Conservation (phyloP, 495 filamentous ascomycete species). For the Ramalina peruviana region DNA sequence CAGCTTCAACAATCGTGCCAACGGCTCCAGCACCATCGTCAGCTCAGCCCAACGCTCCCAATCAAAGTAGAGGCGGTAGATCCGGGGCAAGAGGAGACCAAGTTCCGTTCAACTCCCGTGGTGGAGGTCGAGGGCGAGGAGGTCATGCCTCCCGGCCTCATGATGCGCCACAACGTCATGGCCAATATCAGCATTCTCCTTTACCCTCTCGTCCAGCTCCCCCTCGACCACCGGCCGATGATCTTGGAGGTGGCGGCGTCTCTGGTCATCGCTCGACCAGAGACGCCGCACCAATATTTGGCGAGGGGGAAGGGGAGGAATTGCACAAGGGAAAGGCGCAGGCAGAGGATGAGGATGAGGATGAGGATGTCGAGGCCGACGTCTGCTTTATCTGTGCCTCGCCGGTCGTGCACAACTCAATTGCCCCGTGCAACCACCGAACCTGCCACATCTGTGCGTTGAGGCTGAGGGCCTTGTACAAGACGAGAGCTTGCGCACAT, state of each 20-base stretch:
- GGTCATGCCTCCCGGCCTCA: neutral
- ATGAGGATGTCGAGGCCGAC: conserved; percentile 45
- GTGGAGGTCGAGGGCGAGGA: conserved; percentile 13
- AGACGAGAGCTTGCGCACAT: conserved; percentile 87
- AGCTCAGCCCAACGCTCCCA: neutral
- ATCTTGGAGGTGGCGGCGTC: conserved; percentile 20
- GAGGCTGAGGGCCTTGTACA: conserved; percentile 81
- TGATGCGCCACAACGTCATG: neutral
- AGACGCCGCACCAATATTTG: conserved; percentile 23
- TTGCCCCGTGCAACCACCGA: conserved; percentile 86
- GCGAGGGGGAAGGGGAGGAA: conserved; percentile 13
- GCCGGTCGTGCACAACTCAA: conserved; percentile 63
- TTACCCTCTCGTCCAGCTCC: conserved; percentile 8
- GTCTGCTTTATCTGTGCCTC: conserved; percentile 97
- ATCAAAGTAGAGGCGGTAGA: neutral
- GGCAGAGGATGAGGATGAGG: conserved; percentile 38
- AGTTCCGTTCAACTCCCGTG: neutral
- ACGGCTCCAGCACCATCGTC: neutral
- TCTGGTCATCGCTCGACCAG: conserved; percentile 28
- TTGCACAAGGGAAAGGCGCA: conserved; percentile 14
- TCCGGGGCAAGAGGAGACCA: conserved; percentile 2
- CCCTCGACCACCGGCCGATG: conserved; percentile 17
- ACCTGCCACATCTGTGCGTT: conserved; percentile 94
- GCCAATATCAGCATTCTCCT: neutral
- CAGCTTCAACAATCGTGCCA: neutral